phyloP scores from a whole-genome alignment of 495 filamentous ascomycete species.

The Penicillium paxilli region DNA sequence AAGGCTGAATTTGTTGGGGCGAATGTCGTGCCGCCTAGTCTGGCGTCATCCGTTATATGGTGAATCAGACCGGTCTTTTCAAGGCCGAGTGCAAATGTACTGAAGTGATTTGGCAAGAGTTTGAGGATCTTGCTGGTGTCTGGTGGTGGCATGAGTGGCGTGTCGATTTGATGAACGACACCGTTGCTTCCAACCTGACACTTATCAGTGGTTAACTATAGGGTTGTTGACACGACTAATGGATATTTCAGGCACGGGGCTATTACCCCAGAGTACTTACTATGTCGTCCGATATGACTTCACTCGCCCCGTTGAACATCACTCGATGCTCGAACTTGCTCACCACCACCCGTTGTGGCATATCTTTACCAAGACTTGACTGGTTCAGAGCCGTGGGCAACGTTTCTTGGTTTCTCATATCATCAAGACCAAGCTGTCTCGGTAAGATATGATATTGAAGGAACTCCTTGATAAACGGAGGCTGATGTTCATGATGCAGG shows the following conservation, averaged over 20 bases:
- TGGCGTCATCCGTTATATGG: slow-evolving; percentile 39
- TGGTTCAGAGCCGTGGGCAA: slow-evolving; percentile 65
- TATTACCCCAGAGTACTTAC: too few relatives aligned
- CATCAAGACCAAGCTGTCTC: slow-evolving; percentile 59
- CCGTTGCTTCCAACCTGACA: slow-evolving; percentile 66
- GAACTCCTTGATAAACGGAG: slow-evolving; percentile 58
- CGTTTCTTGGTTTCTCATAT: slow-evolving; percentile 61
- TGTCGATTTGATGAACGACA: slow-evolving; percentile 73
- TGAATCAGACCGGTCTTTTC: slow-evolving; percentile 64
- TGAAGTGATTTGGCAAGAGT: slow-evolving; percentile 70
- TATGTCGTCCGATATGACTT: slow-evolving; percentile 64
- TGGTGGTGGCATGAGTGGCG: slow-evolving; percentile 73
- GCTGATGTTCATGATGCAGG: slow-evolving; percentile 43
- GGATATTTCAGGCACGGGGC: background rate
- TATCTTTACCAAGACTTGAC: slow-evolving; percentile 51
- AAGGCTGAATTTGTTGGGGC: slow-evolving; percentile 78
- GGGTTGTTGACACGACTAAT: background rate
- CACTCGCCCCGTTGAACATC: slow-evolving; percentile 71
- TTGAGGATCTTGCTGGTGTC: slow-evolving; percentile 57
- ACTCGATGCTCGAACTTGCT: slow-evolving; percentile 56
- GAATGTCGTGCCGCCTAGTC: slow-evolving; percentile 66
- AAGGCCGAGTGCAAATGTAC: slow-evolving; percentile 71
- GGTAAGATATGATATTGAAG: slow-evolving; percentile 74
- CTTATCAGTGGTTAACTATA: background rate
- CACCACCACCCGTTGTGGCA: slow-evolving; percentile 68